A percentile compares a stretch with the other conserved stretches of the same genome.
Evolutionary conservation across 257 asterid genomes (phyloP).

Genomic region (Henckelia pumila): DNA sequence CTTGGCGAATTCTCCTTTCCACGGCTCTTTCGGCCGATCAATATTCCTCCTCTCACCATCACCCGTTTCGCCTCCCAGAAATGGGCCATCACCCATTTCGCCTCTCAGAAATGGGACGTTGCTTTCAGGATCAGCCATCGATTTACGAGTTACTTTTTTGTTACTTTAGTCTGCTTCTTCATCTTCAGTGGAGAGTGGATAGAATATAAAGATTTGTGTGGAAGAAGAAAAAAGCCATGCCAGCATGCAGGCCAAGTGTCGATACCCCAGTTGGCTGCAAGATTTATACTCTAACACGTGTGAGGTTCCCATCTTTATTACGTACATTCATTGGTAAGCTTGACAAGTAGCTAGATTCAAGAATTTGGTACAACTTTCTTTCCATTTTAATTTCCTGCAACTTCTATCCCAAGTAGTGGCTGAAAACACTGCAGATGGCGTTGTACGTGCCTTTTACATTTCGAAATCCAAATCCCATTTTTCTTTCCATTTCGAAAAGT

Average conservation of each 20-base stretch:
- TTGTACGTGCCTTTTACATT: too few species aligned
- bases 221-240: slow-evolving; percentile 17
- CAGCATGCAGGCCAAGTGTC: slow-evolving; percentile 41
- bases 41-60: slow-evolving; percentile 5
- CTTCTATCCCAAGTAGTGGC: too few species aligned
- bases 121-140: slow-evolving; percentile 33
- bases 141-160: too few species aligned
- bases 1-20: slow-evolving; percentile 69
- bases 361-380: too few species aligned
- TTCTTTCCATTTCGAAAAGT: too few species aligned
- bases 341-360: too few species aligned
- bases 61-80: slow-evolving; percentile 23
- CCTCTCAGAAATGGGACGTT: slow-evolving; percentile 30
- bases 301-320: not conserved
- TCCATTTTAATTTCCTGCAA: too few species aligned
- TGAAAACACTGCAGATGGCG: too few species aligned
- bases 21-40: slow-evolving; percentile 71
- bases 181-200: not conserved
- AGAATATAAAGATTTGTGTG: not conserved
- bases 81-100: slow-evolving; percentile 23
- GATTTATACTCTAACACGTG: slow-evolving; percentile 28
- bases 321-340: too few species aligned
- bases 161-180: not conserved
- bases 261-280: slow-evolving; percentile 24
- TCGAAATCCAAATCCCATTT: too few species aligned